A percentile compares a stretch with the other conserved stretches of the same genome.
Evolutionary conservation across 2,329 filamentous ascomycete genomes (phyloP).

Genomic region (Ramularia endophylla): DNA sequence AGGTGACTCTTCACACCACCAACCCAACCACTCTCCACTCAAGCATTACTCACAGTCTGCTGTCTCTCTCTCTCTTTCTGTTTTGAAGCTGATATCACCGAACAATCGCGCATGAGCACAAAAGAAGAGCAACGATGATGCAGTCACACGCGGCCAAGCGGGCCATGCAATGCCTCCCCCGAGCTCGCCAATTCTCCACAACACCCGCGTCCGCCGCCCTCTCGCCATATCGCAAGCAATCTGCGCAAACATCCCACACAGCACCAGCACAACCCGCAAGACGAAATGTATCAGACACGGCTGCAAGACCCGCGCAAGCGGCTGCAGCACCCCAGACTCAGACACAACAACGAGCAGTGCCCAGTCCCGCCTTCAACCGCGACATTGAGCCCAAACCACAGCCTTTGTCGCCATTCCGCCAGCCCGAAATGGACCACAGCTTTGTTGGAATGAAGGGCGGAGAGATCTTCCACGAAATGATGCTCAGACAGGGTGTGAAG

Average conservation of each 20-base stretch:
- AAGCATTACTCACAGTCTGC: too few relatives aligned
- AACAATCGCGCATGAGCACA: constrained; percentile 7
- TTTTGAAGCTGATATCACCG: too few relatives aligned
- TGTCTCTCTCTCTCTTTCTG: too few relatives aligned
- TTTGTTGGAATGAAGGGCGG: constrained; percentile 95
- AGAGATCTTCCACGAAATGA: constrained; percentile 99
- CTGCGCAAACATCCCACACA: constrained; percentile 8
- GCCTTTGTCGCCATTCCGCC: constrained; percentile 41
- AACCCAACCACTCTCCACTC: too few relatives aligned
- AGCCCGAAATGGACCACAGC: constrained; percentile 48
- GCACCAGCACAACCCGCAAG: constrained; percentile 14
- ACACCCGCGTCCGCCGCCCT: constrained; percentile 36
- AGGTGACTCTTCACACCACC: too few relatives aligned
- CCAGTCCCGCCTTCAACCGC: constrained; percentile 47
- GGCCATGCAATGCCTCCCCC: constrained; percentile 34
- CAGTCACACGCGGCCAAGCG: constrained; percentile 29
- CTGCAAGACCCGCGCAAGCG: constrained; percentile 40
- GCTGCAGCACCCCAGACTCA: constrained; percentile 32
- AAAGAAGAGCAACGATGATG: constrained; percentile 32
- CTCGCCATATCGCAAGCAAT: constrained; percentile 36
- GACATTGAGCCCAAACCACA: constrained; percentile 38
- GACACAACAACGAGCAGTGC: constrained; percentile 35
- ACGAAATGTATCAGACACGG: constrained; percentile 35
- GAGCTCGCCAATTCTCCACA: constrained; percentile 40
- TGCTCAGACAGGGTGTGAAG: constrained; percentile 86